phyloP scores from a whole-genome alignment of 2,329 filamentous ascomycete genomes.

The Fusarium pseudograminearum region DNA sequence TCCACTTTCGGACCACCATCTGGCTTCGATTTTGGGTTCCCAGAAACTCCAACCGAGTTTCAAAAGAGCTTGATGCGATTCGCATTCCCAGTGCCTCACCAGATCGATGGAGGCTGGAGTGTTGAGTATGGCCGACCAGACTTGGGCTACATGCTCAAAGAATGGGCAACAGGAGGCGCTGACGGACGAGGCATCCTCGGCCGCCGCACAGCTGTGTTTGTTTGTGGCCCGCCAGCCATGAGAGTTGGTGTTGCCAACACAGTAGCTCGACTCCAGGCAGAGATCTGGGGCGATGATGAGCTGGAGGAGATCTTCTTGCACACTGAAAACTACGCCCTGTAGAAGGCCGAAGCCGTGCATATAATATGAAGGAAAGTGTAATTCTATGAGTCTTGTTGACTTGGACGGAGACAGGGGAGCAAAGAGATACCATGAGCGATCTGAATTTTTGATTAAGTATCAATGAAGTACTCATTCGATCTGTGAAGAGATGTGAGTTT shows the following conservation, averaged over 20 bases:
- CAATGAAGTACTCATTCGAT: no score
- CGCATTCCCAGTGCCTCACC: conserved; percentile 78
- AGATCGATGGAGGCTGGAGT: conserved; percentile 84
- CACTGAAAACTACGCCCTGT: conserved; percentile 94
- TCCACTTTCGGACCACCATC: conserved; percentile 70
- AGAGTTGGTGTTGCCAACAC: conserved; percentile 87
- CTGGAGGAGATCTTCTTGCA: conserved; percentile 94
- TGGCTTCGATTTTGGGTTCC: conserved; percentile 84
- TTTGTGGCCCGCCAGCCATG: conserved; percentile 91
- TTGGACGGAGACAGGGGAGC: neutral
- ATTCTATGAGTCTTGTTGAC: conserved; percentile 29
- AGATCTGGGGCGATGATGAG: conserved; percentile 82
- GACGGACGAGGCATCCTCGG: conserved; percentile 79
- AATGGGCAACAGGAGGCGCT: conserved; percentile 79
- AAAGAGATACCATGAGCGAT: conserved; percentile 49
- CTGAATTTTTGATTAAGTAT: conserved; percentile 34
- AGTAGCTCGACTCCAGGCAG: conserved; percentile 83
- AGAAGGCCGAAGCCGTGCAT: conserved; percentile 7
- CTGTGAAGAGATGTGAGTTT: no score
- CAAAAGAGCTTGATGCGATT: conserved; percentile 92
- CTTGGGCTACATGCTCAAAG: conserved; percentile 85
- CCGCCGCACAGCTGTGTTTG: conserved; percentile 86
- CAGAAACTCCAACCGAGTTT: conserved; percentile 85
- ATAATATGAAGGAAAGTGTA: conserved; percentile 29
- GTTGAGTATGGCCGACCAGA: conserved; percentile 94